Evolutionary conservation across 2,329 filamentous ascomycete genomes (phyloP).

Genomic region (Beauveria varroae): DNA sequence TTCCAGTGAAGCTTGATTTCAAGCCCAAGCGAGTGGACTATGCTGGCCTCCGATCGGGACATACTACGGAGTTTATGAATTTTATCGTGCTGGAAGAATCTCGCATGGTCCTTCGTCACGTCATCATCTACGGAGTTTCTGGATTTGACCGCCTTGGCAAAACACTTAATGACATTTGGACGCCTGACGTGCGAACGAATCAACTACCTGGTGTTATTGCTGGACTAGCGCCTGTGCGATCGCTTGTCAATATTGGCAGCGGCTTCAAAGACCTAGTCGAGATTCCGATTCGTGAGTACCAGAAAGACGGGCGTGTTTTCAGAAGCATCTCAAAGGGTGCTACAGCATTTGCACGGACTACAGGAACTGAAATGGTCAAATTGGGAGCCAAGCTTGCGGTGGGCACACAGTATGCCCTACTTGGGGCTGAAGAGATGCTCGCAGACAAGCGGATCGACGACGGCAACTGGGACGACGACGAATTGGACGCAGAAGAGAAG

Average conservation of each 20-base stretch:
- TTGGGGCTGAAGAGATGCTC: slow-evolving; percentile 79
- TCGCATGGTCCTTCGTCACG: slow-evolving; percentile 76
- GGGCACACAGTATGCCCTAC: slow-evolving; percentile 86
- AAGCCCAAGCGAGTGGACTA: slow-evolving; percentile 99
- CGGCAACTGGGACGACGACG: slow-evolving; percentile 50
- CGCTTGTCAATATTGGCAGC: slow-evolving; percentile 82
- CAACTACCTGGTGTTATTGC: slow-evolving; percentile 85
- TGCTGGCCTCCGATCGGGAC: slow-evolving; percentile 80
- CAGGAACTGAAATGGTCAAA: slow-evolving; percentile 88
- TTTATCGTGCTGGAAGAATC: slow-evolving; percentile 88
- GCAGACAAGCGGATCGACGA: slow-evolving; percentile 33
- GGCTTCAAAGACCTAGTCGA: slow-evolving; percentile 82
- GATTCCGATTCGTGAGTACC: slow-evolving; percentile 85
- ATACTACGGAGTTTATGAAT: slow-evolving; percentile 98
- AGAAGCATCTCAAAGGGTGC: slow-evolving; percentile 90
- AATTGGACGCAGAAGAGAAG: slow-evolving; percentile 58
- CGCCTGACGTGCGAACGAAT: slow-evolving; percentile 80
- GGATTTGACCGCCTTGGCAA: slow-evolving; percentile 88
- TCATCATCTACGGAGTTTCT: slow-evolving; percentile 85
- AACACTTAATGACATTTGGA: slow-evolving; percentile 93
- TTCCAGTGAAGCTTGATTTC: slow-evolving; percentile 83
- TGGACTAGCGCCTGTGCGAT: slow-evolving; percentile 82
- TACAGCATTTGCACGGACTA: slow-evolving; percentile 82
- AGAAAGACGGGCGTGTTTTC: slow-evolving; percentile 86
- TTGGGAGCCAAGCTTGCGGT: slow-evolving; percentile 90